Evolutionary conservation across 768 basidiomycete genomes (phyloP), one percentile per base, ranked within the genome.

Genomic region (Hericium alpestre): DNA sequence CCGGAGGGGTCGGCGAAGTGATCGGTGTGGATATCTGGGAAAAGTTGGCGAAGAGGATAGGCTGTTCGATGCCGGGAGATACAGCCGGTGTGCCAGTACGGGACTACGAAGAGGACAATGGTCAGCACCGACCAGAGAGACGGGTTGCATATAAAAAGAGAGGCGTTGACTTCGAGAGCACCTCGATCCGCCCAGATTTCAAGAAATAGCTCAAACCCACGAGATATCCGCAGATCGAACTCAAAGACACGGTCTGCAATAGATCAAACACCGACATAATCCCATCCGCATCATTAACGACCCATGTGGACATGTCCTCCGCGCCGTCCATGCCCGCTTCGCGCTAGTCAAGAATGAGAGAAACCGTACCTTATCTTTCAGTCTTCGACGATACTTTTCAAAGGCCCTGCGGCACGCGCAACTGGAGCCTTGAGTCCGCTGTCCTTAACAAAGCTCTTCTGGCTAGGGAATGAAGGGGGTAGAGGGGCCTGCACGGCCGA

Each of bases 331-430:
- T 32, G 32, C 32, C 32, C 32, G 32, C 32, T 32, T 32, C 32
- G 32, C 7, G 32, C 32, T 10, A 32, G 32, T 32, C 8, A 32
- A 32, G 32, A 32, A 32, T 32, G 32, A 32, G 9, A 32, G 32
- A 32, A 32, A 13, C 61, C 70, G 13, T 56, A 81, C 83, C 74
- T 84, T 87, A 69, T 79, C 82, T 62, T 75, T 78, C 55, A 90
- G 76, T 90, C 89, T 4, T 90, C 87, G 50, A 91, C 85, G 61
- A 91, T 90, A 60, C 87, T 87, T 69, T 73, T 79, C 55, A 85
- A 66, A 2, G 81, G 81, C 0, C 65, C 72, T 32, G 66, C 66
- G 55, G 60, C 68, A 70, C 48, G 65, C n/a, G 59, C 59, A 18
- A 61, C 20, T 54, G 51, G 40, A 59, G 66, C 13, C 53, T 59